Conservation (phyloP, 164 flowering plant species). For the Aristolochia californica region DNA sequence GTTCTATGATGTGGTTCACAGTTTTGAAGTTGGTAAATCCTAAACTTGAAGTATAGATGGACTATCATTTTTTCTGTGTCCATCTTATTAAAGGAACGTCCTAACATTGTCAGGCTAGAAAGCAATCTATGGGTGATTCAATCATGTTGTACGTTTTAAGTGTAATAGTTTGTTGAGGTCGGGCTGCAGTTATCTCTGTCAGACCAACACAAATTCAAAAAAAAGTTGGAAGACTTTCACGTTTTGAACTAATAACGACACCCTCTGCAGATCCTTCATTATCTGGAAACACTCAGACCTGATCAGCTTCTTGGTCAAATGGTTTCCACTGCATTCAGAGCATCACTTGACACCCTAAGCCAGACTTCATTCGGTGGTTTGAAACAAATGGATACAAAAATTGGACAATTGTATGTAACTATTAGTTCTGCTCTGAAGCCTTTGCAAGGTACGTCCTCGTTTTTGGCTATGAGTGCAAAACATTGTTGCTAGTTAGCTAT, state of each 20-base stretch:
- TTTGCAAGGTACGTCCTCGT: constrained; percentile 44
- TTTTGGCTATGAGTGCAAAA: not conserved
- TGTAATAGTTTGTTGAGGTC: too few relatives aligned
- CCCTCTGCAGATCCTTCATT: constrained; percentile 65
- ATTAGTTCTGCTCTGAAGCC: constrained; percentile 54
- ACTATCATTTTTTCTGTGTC: too few relatives aligned
- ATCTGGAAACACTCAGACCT: constrained; percentile 81
- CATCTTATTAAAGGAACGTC: too few relatives aligned
- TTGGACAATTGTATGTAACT: constrained; percentile 69
- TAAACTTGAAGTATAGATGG: too few relatives aligned
- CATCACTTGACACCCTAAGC: constrained; percentile 65
- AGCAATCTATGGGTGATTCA: too few relatives aligned
- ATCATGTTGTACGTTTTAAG: too few relatives aligned
- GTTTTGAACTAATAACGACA: not conserved
- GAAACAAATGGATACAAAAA: constrained; percentile 58
- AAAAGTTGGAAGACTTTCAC: too few relatives aligned
- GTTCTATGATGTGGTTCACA: not conserved
- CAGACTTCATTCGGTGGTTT: constrained; percentile 62
- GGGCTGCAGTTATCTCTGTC: too few relatives aligned
- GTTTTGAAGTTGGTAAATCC: not conserved
- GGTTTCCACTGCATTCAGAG: constrained; percentile 90
- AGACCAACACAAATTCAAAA: too few relatives aligned
- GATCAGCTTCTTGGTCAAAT: constrained; percentile 88
- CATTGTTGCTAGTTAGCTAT: constrained; percentile 1
- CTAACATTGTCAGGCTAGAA: too few relatives aligned